Evolutionary conservation across 2,329 filamentous ascomycete species (phyloP).

Genomic region (Calonectria naviculata): DNA sequence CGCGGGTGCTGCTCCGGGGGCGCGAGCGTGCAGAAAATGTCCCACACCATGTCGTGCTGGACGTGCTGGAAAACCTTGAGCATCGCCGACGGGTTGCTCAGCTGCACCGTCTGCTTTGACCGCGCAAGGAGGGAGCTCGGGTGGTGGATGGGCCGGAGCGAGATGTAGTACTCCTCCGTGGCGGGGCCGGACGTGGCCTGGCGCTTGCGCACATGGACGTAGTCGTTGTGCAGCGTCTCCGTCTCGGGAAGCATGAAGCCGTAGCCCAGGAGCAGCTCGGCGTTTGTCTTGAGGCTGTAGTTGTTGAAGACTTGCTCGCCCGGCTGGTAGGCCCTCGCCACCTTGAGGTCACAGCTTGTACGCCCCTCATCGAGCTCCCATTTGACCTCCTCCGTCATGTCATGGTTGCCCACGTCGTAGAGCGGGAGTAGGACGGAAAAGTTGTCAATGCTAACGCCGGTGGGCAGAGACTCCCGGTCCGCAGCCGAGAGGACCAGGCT

Average conservation of each 20-base stretch:
- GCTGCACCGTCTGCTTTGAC: slow-evolving; percentile 49
- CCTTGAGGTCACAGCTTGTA: slow-evolving; percentile 54
- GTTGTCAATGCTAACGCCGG: slow-evolving; percentile 58
- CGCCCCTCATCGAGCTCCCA: slow-evolving; percentile 65
- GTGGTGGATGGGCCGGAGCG: slow-evolving; percentile 60
- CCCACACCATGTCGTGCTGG: slow-evolving; percentile 64
- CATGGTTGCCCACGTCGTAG: slow-evolving; percentile 79
- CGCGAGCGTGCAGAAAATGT: slow-evolving; percentile 55
- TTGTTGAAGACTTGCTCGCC: slow-evolving; percentile 75
- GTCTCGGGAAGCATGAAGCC: slow-evolving; percentile 67
- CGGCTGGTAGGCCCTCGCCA: slow-evolving; percentile 54
- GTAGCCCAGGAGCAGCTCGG: slow-evolving; percentile 74
- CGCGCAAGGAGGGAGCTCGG: slow-evolving; percentile 60
- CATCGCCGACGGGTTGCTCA: slow-evolving; percentile 38
- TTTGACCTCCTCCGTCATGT: slow-evolving; percentile 66
- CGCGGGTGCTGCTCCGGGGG: slow-evolving; percentile 44
- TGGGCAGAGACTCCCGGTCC: slow-evolving; percentile 40
- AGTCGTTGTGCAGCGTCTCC: slow-evolving; percentile 66
- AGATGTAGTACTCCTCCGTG: slow-evolving; percentile 62
- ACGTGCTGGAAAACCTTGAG: slow-evolving; percentile 60
- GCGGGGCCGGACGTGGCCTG: slow-evolving; percentile 30
- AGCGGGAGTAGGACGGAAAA: slow-evolving; percentile 78
- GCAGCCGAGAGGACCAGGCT: slow-evolving; percentile 62
- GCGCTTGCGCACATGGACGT: slow-evolving; percentile 65
- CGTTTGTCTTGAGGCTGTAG: slow-evolving; percentile 80